A percentile compares a stretch with the other conserved stretches of the same genome.
Conservation (phyloP, 2,329 filamentous ascomycete genomes). For the Fusarium decemcellulare region DNA sequence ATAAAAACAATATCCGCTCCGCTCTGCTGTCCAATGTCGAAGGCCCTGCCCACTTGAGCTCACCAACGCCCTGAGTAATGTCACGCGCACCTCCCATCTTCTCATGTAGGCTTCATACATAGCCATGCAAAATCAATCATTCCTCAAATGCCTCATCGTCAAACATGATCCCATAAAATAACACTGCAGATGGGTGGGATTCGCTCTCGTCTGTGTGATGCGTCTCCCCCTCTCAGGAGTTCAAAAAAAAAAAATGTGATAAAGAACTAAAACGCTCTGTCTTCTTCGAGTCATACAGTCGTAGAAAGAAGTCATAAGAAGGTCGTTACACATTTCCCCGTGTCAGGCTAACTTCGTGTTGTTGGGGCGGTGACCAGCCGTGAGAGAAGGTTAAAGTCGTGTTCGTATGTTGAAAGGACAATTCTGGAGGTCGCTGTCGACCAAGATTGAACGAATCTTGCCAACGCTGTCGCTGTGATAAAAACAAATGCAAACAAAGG, state of each 20-base stretch:
- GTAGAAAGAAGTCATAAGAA: constrained; percentile 56
- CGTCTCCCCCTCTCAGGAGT: constrained; percentile 33
- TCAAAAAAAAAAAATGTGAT: constrained; percentile 44
- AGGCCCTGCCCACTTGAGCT: constrained; percentile 50
- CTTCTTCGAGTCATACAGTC: constrained; percentile 61
- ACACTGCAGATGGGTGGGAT: constrained; percentile 40
- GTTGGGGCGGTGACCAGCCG: constrained; percentile 51
- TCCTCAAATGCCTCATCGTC: constrained; percentile 49
- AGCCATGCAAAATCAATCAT: constrained; percentile 47
- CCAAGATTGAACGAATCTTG: constrained; percentile 53
- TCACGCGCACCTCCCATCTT: constrained; percentile 43
- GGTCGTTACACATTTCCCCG: constrained; percentile 55
- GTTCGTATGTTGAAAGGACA: constrained; percentile 45
- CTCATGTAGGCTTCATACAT: constrained; percentile 39
- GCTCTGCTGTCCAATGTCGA: constrained; percentile 35
- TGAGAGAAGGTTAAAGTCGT: constrained; percentile 49
- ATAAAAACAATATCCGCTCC: constrained; percentile 40
- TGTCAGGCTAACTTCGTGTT: constrained; percentile 50
- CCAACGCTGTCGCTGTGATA: constrained; percentile 62
- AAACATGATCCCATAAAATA: constrained; percentile 50
- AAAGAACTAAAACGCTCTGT: constrained; percentile 48
- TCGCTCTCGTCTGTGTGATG: constrained; percentile 44
- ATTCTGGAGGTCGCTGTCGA: constrained; percentile 47
- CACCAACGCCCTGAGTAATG: constrained; percentile 47
- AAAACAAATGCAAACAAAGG: constrained; percentile 50